Conservation (phyloP, 2,329 filamentous ascomycete species). For the Aspergillus flavus region DNA sequence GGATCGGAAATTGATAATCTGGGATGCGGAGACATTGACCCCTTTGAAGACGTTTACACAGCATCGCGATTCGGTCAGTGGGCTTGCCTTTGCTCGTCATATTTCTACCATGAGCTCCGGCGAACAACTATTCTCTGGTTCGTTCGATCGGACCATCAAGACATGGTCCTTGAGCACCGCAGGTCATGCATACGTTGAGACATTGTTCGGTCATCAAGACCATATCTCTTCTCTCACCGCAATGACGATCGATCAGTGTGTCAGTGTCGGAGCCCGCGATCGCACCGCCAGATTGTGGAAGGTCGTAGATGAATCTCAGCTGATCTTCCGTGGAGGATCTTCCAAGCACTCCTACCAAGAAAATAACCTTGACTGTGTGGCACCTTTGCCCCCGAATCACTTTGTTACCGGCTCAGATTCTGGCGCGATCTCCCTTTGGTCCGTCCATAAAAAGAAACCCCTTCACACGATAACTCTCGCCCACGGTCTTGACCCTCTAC, state of each 20-base stretch:
- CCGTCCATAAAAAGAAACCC: slow-evolving; percentile 90
- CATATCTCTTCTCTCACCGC: slow-evolving; percentile 82
- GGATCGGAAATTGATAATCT: slow-evolving; percentile 83
- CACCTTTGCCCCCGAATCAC: slow-evolving; percentile 84
- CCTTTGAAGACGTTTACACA: slow-evolving; percentile 85
- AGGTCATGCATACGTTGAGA: slow-evolving; percentile 91
- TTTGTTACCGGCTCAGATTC: slow-evolving; percentile 96
- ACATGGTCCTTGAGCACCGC: slow-evolving; percentile 80
- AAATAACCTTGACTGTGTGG: slow-evolving; percentile 88
- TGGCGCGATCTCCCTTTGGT: slow-evolving; percentile 84
- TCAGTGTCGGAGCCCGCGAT: slow-evolving; percentile 88
- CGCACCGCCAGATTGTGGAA: slow-evolving; percentile 94
- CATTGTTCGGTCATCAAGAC: slow-evolving; percentile 94
- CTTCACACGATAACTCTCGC: slow-evolving; percentile 77
- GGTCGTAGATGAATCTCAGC: slow-evolving; percentile 89
- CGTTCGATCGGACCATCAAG: slow-evolving; percentile 90
- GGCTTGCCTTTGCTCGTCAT: slow-evolving; percentile 80
- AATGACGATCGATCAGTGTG: slow-evolving; percentile 81
- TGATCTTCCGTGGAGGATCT: slow-evolving; percentile 85
- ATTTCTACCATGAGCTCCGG: slow-evolving; percentile 58
- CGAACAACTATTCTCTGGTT: slow-evolving; percentile 90
- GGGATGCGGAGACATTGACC: slow-evolving; percentile 77
- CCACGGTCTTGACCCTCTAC: slow-evolving; percentile 78
- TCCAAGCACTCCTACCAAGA: slow-evolving; percentile 60
- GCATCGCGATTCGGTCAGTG: slow-evolving; percentile 84